Base-by-base conservation (phyloP, 2,329 filamentous ascomycete species). In the Dothideomycetidae sp. region DNA sequence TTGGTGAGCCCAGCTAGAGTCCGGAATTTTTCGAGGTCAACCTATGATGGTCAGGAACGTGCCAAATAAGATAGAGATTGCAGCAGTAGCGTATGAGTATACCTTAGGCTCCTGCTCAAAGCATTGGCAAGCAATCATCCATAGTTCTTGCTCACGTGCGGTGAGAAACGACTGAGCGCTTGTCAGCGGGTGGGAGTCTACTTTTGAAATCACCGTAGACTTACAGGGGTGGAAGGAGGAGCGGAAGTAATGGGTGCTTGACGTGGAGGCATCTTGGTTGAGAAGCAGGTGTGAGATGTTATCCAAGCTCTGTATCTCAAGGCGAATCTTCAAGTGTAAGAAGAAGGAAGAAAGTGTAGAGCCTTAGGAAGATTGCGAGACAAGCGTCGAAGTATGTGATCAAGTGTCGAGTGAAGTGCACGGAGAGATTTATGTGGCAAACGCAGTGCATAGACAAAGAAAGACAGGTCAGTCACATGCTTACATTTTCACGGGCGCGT, bases 71-170 rank as follows among this genome's bases (percentile, higher is more conserved):
- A 14, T 36, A n/a, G 7, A 29, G 17, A 26, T 4, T 14, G 12
- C 7, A 15, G 37, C 10, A 29, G 31, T 5, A 5, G 9, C 10
- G 26, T 12, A 28, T 18, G 10, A n/a, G 21, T 17, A 12, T 42
- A 50, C 50, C 43, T 53, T 51, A 1, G 50, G 50, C 30, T 51
- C 42, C 7, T 43, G 46, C 11, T 42, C 43, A 36, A 52, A 50
- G 35, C 50, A 52, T 42, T 46, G 48, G 42, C 46, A 53, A 37
- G 48, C 47, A 10, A 43, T n/a, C 2, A 44, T 37, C 42, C 52
- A 45, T 23, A 52, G 26, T 36, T 48, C 18, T 30, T 33, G 33
- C 40, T 53, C 51, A 28, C 46, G 46, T 10, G 47, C 47, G 31
- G 46, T 48, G 39, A 52, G 48, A 26, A 19, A 14, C 13, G 35